Evolutionary conservation across 176 grass and related monocot genomes (phyloP), one percentile per base, ranked within the genome.

Genomic region (Otatea glauca): DNA sequence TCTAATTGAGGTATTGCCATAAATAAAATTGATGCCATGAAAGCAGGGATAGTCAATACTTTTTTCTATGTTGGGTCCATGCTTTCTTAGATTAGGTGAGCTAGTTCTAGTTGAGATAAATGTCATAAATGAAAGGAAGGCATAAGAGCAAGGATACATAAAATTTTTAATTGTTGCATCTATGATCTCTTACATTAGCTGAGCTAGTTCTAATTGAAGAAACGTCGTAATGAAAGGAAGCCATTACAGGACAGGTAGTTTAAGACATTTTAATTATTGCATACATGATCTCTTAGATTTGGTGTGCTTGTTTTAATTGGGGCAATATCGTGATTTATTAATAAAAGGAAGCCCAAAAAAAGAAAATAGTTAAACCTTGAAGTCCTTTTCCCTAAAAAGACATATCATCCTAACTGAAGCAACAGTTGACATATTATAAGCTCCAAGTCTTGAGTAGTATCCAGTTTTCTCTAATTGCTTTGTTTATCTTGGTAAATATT

Each of bases 151-250:
- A 15, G 15, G 16, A 73, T 68, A 74, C 39, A 15, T 0, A 10
- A 54, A 44, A 13, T 42, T 60, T 61, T 39, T 24, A 51, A 48
- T 51, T 74, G 58, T 45, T 79, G n/a, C 56, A 29, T 81, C n/a
- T 74, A 47, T 35, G 6, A 47, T 78, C 42, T 77, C 37, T 27
- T 78, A 7, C 25, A 85, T 34, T 50, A 78, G 65, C 73, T 51
- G 59, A 67, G 68, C 73, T 72, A 47, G 65, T 82, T 77, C 55
- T 50, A 59, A 65, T 39, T 72, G 47, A 83, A 67, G 79, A 72
- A 79, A 60, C 50, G n/a, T 2, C 16, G 50, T 82, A 63, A 77
- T 67, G 58, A 58, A 83, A 18, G 61, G 68, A 11, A 5, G 39
- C 4, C 41, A 48, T 65, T 67, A 12, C 38, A 60, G 20, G 51